Evolutionary conservation across 1,284 basidiomycete genomes (phyloP).

Genomic region (Ceratobasidium sp.): DNA sequence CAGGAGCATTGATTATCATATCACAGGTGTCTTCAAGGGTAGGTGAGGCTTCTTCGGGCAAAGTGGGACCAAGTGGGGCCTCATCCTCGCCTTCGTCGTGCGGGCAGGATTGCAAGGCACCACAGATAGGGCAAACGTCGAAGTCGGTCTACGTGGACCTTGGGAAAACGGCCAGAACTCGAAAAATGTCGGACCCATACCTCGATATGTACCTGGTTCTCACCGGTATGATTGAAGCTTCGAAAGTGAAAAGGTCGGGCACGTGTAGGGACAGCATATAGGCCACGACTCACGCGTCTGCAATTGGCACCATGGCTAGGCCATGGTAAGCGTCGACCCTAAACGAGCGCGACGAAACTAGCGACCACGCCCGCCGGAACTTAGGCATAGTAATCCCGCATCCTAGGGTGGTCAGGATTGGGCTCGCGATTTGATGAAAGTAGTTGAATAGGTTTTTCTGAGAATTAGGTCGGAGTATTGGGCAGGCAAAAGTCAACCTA

Average conservation of each 20-base stretch:
- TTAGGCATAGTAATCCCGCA: slow-evolving; percentile 50
- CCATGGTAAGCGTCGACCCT: slow-evolving; percentile 87
- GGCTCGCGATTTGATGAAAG: slow-evolving; percentile 24
- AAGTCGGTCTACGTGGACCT: slow-evolving; percentile 70
- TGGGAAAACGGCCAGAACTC: slow-evolving; percentile 44
- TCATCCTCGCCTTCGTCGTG: slow-evolving; percentile 67
- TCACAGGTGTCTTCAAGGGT: slow-evolving; percentile 50
- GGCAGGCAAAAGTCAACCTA: neutral
- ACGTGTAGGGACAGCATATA: neutral
- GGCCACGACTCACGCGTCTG: slow-evolving; percentile 73
- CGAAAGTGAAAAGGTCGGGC: neutral
- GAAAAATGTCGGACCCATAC: slow-evolving; percentile 55
- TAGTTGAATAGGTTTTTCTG: slow-evolving; percentile 22
- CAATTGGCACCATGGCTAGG: slow-evolving; percentile 87
- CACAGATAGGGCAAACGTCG: slow-evolving; percentile 84
- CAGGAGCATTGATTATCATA: slow-evolving; percentile 64
- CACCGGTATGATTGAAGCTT: slow-evolving; percentile 85
- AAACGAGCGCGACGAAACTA: slow-evolving; percentile 90
- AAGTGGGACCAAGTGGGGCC: slow-evolving; percentile 47
- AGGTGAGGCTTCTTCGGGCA: slow-evolving; percentile 20
- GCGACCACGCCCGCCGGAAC: slow-evolving; percentile 77
- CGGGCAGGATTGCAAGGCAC: slow-evolving; percentile 73
- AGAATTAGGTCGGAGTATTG: slow-evolving; percentile 6
- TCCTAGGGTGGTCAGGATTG: slow-evolving; percentile 1
- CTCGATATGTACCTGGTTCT: slow-evolving; percentile 81